Base-by-base conservation (phyloP, 805 yeast species). In the Teunomyces aglyptinius region DNA sequence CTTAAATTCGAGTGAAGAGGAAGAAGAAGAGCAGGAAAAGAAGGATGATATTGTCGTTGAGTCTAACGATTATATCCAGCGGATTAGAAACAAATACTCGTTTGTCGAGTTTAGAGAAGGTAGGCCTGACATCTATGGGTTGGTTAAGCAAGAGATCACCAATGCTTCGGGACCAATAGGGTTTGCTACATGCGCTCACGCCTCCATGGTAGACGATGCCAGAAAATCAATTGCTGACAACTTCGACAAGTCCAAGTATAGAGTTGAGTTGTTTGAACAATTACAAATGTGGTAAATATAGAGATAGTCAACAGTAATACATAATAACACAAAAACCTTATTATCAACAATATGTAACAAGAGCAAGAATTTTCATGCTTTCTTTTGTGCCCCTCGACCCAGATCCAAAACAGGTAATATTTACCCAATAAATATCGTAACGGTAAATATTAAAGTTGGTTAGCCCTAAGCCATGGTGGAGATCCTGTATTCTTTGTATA, bases 161-260 rank as follows among this genome's bases (percentile, higher is more conserved):
- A 67, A 63, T 33, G 52, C 73, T 15, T 48, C 51, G 12, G 77
- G 78, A 6, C 56, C 77, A 5, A 52, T 73, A 43, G 81, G 77
- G 1, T 61, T 79, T 51, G 75, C 72, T 45, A 68, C 75, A 3
- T 79, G 83, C 65, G 80, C 78, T 19, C 78, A 76, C 58, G 67
- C 72, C 22, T 49, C 64, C 22, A 67, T 77, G 68, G 74, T 67
- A 32, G 73, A 68, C 49, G 64, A 58, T 5, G 49, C 60, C 38
- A 61, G 75, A 57, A 52, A 47, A 34, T 50, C 63, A 1, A 58
- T 69, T 27, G 63, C 56, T 8, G 47, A 57, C 45, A 63, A 61
- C 49, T 56, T 70, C 51, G 53, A 51, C 22, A 53, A 53, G 26
- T 48, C 61, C 8, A 53, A 56, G 44, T 53, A 60, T 35, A 59